Percentiles rank a stretch among this genome's conserved stretches.
Conservation (phyloP, 305 asterid genomes). For the Solanum aculeatissimum region DNA sequence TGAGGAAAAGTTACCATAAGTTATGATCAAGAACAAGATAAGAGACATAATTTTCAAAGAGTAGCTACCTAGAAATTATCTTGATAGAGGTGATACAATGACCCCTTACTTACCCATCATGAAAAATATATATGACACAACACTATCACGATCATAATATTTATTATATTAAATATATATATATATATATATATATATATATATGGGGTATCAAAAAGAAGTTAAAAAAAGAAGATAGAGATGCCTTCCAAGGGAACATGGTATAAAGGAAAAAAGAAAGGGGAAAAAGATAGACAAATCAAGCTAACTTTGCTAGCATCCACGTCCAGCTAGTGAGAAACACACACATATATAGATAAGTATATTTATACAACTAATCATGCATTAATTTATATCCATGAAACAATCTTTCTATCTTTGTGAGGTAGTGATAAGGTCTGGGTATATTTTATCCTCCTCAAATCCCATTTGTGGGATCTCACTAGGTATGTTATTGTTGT, state of each 20-base stretch:
- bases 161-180: background rate
- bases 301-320: background rate
- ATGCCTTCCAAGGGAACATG: background rate
- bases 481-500: no score
- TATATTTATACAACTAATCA: no score
- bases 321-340: background rate
- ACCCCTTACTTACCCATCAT: background rate
- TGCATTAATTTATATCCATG: background rate
- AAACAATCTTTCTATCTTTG: no score
- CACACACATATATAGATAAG: background rate
- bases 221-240: background rate
- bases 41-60: background rate
- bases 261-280: background rate
- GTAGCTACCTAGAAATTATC: background rate
- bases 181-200: no score
- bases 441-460: no score
- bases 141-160: background rate
- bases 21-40: background rate
- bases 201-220: background rate
- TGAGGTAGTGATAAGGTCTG: no score
- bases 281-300: background rate
- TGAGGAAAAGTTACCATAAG: no score
- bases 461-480: no score
- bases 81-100: background rate
- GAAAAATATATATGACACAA: background rate